These are phyloP conservation scores for Entonaema liquescens DNA, from an alignment of 495 filamentous ascomycete species.

Conservation along the genomic window DNA sequence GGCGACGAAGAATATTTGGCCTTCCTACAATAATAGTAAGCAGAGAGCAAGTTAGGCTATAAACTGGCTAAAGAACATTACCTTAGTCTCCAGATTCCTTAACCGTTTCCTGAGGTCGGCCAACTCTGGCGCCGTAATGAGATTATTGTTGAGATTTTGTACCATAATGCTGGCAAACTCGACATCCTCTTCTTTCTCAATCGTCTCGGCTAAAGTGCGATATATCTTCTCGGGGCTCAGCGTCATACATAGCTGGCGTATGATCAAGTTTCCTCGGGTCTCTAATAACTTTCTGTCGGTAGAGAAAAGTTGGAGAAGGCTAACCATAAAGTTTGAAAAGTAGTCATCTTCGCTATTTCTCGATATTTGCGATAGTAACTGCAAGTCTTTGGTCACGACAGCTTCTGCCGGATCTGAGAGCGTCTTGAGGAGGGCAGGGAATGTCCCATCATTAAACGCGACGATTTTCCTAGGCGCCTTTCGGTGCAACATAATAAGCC, in stretches of 20 bases:
- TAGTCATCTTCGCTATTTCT: constrained; percentile 96
- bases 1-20: constrained; percentile 92
- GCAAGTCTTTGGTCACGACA: constrained; percentile 94
- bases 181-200: constrained; percentile 97
- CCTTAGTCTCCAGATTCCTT: constrained; percentile 87
- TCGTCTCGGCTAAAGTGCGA: constrained; percentile 92
- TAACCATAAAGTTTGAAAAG: constrained; percentile 98
- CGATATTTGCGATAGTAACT: constrained; percentile 95
- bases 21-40: constrained; percentile 67
- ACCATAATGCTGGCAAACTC: constrained; percentile 99
- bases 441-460: constrained; percentile 96
- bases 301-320: constrained; percentile 91
- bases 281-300: constrained; percentile 92
- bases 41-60: neutral
- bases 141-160: constrained; percentile 98
- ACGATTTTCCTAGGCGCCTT: constrained; percentile 94
- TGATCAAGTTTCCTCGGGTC: constrained; percentile 93
- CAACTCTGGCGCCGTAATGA: constrained; percentile 96
- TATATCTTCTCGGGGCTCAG: constrained; percentile 96
- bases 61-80: constrained; percentile 41
- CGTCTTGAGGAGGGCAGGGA: constrained; percentile 95
- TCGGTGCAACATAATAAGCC: constrained; percentile 96
- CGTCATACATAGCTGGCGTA: constrained; percentile 91
- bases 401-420: constrained; percentile 94
- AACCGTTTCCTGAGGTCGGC: constrained; percentile 89